Percentiles rank a stretch among this genome's conserved stretches.
Evolutionary conservation across 345 rosid genomes (phyloP).

Genomic region (Schrenkiella parvula): DNA sequence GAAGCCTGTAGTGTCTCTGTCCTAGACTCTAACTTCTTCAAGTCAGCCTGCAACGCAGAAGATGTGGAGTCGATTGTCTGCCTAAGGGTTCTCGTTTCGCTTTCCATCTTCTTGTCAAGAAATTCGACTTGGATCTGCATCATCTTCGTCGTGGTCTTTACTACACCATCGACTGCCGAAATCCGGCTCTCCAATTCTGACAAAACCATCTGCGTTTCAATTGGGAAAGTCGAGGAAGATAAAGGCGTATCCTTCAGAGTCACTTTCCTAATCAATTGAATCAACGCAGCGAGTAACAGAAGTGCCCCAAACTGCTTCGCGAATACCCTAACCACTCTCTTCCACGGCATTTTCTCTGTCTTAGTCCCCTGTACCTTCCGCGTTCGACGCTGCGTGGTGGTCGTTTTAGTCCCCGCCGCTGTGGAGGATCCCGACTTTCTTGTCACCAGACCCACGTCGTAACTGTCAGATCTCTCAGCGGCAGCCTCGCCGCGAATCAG

Average conservation of each 20-base stretch:
- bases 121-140: conserved; percentile 85
- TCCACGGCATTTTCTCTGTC: conserved; percentile 58
- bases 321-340: conserved; percentile 53
- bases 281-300: conserved; percentile 54
- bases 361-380: conserved; percentile 42
- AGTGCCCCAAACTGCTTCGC: conserved; percentile 61
- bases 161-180: conserved; percentile 65
- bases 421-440: conserved; percentile 45
- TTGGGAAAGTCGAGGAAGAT: conserved; percentile 11
- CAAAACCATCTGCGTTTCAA: conserved; percentile 33
- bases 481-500: conserved; percentile 55
- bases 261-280: conserved; percentile 59
- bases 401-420: conserved; percentile 35
- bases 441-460: conserved; percentile 36
- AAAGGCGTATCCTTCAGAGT: conserved; percentile 30
- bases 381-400: conserved; percentile 59
- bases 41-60: conserved; percentile 33
- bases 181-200: conserved; percentile 70
- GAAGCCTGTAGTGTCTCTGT: conserved; percentile 40
- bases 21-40: conserved; percentile 49
- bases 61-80: conserved; percentile 45
- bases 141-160: conserved; percentile 72
- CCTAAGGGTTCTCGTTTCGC: conserved; percentile 48
- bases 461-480: conserved; percentile 40
- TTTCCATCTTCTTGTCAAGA: conserved; percentile 64